Evolutionary conservation across 2,329 filamentous ascomycete species (phyloP).

Genomic region (Endoconidiophora laricicola): DNA sequence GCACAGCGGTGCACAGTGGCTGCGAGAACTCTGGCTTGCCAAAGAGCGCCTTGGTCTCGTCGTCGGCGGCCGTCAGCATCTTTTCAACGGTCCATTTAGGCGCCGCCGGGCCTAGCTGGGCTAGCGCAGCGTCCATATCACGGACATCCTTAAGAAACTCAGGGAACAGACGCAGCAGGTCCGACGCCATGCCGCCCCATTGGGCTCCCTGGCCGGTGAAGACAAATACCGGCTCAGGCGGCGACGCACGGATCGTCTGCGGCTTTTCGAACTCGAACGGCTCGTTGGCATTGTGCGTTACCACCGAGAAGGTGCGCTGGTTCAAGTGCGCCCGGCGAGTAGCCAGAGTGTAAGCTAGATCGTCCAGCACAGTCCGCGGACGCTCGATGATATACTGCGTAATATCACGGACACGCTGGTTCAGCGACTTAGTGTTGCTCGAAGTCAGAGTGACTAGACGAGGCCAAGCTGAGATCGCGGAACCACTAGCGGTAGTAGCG

Average conservation of each 20-base stretch:
- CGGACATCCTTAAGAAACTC: conserved; percentile 21
- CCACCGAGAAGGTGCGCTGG: conserved; percentile 14
- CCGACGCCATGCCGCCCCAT: conserved; percentile 22
- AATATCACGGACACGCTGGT: neutral
- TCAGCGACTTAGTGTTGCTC: neutral
- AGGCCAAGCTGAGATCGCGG: neutral
- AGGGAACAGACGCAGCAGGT: conserved; percentile 21
- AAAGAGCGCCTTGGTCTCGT: conserved; percentile 19
- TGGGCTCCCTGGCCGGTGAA: conserved; percentile 25
- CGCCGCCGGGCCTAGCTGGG: conserved; percentile 16
- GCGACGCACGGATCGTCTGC: conserved; percentile 12
- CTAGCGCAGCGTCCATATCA: conserved; percentile 20
- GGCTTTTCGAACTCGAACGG: conserved; percentile 1
- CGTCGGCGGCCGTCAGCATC: conserved; percentile 19
- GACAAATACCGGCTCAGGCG: conserved; percentile 18
- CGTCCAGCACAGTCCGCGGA: neutral
- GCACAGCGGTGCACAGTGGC: conserved; percentile 26
- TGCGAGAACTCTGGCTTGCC: conserved; percentile 20
- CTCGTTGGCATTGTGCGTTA: neutral
- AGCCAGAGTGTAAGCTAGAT: conserved; percentile 15
- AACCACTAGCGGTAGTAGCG: neutral
- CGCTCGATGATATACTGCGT: neutral
- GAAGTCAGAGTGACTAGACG: neutral
- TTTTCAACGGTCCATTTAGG: conserved; percentile 24
- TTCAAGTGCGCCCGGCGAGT: conserved; percentile 12